Evolutionary conservation across 2,329 filamentous ascomycete genomes (phyloP), one percentile per base, ranked within the genome.

Genomic region (Golovinomyces cichoracearum): DNA sequence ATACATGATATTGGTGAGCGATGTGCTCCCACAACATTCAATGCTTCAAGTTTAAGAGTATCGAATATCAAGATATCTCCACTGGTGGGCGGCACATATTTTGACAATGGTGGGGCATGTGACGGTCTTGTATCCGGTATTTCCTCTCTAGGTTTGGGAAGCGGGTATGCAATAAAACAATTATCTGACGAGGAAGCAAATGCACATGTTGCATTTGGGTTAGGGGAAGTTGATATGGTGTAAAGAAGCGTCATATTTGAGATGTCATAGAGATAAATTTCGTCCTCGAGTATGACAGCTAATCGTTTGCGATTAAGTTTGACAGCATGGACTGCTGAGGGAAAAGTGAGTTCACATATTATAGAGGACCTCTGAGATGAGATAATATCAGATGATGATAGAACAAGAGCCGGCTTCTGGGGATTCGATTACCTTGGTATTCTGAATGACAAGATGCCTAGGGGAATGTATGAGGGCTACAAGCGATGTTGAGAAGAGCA

Each of bases 201-300:
- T 3, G 86, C 83, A 64, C 85, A 93, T 52, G 95, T 90, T 29
- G 84, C 85, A 53, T 76, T 78, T 0, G 86, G 83, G 58, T 98
- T 98, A 5, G 90, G 83, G 3, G 88, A 94, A 5, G 88, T 95
- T 51, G 85, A 77, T 54, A 95, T 93, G 5, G 84, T 93, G 63
- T 85, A 81, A 37, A 95, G 70, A 50, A 95, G 74, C 58, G 82
- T 88, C 88, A 98, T 95, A 61, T 94, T 95, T 64, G 86, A 85
- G 55, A 98, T 95, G 63, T 98, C 90, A 67, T 98, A 98, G 45
- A 98, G 73, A 65, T 95, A 98, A 53, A 95, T 93, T 62, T 93
- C 82, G 57, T 93, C 85, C 62, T 98, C 90, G 50, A 95, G 72
- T 13, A 95, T 79, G 27, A 98, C 86, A 12, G 90, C 84, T 23